Evolutionary conservation across 176 grass and related monocot genomes (phyloP).

Genomic region (Zoysia pacifica): DNA sequence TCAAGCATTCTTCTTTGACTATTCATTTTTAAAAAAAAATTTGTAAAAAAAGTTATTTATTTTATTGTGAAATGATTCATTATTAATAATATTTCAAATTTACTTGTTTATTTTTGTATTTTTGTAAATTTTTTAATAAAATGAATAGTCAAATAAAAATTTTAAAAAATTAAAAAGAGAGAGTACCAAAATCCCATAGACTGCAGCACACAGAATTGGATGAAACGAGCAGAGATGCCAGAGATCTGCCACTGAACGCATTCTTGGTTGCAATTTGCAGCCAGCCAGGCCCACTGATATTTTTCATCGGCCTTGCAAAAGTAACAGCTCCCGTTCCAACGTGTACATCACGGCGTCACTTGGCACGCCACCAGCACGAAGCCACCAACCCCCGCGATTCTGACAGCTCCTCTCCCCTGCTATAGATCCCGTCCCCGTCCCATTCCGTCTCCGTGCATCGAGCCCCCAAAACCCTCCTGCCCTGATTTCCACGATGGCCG

Average conservation of each 20-base stretch:
- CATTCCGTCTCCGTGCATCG: constrained; percentile 18
- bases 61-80: too few species aligned
- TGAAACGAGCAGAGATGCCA: neutral
- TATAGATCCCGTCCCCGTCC: constrained; percentile 22
- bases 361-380: neutral
- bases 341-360: neutral
- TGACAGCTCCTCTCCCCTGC: neutral
- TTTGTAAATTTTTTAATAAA: too few species aligned
- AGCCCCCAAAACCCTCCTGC: constrained; percentile 20
- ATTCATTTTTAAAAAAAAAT: too few species aligned
- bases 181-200: too few species aligned
- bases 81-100: too few species aligned
- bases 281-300: neutral
- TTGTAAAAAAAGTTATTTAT: too few species aligned
- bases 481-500: constrained; percentile 11
- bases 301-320: too few species aligned
- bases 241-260: neutral
- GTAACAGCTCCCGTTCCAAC: too few species aligned
- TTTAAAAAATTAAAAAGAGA: too few species aligned
- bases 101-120: too few species aligned
- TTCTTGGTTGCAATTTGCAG: neutral
- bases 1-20: too few species aligned
- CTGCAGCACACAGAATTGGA: neutral
- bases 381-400: constrained; percentile 29
- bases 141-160: too few species aligned